phyloP scores from a whole-genome alignment of 2,329 filamentous ascomycete species.

The Cladophialophora bantiana region DNA sequence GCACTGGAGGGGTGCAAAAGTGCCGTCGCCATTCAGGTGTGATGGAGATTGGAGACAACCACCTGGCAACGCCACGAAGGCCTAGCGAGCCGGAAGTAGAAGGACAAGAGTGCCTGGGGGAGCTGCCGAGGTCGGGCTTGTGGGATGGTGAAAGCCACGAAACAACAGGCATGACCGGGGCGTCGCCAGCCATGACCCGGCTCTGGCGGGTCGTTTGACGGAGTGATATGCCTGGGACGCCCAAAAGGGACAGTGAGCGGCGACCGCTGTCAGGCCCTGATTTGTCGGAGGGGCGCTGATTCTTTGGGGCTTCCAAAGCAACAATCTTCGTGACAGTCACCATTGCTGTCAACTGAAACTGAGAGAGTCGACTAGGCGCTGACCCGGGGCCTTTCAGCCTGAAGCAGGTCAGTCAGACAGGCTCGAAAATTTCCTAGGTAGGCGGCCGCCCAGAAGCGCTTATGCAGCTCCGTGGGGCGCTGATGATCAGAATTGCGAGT shows the following conservation, averaged over 20 bases:
- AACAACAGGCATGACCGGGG: conserved; percentile 7
- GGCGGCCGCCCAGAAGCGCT: conserved; percentile 33
- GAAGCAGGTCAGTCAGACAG: conserved; percentile 26
- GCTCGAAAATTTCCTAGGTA: conserved; percentile 20
- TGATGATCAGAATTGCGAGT: conserved; percentile 12
- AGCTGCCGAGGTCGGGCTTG: conserved; percentile 2
- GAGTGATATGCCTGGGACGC: conserved; percentile 7
- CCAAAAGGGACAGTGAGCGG: conserved; percentile 1
- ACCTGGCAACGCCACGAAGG: neutral
- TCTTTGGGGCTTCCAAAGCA: conserved; percentile 5
- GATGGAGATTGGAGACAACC: neutral
- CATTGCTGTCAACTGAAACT: neutral
- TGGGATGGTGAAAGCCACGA: neutral
- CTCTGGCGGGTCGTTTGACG: neutral
- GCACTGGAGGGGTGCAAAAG: neutral
- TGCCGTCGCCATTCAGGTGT: neutral
- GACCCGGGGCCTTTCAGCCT: neutral
- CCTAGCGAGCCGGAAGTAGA: neutral
- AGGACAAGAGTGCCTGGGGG: neutral
- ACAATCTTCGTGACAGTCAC: conserved; percentile 5
- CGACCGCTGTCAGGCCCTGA: conserved; percentile 12
- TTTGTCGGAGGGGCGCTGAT: conserved; percentile 12
- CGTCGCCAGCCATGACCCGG: neutral
- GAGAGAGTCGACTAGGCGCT: neutral
- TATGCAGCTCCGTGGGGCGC: conserved; percentile 34